Percentiles rank a stretch among this genome's conserved stretches.
phyloP scores from a whole-genome alignment of 805 yeast species.

The Kodamaea jinghongensis region DNA sequence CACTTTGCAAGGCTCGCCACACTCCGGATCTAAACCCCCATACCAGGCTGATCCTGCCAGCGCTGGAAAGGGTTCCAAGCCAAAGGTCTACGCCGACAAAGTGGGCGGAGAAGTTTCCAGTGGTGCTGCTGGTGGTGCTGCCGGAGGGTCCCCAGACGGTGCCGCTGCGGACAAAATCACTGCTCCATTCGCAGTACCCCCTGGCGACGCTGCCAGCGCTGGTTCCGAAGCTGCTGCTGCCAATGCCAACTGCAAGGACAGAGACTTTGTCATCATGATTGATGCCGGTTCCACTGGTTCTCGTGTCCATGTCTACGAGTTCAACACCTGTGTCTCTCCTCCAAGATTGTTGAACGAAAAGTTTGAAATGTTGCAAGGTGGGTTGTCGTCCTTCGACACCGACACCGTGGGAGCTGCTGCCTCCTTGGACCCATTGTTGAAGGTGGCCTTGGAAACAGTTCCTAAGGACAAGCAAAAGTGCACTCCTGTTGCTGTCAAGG shows the following conservation, averaged over 20 bases:
- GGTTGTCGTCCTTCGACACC: slow-evolving; percentile 79
- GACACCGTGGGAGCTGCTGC: slow-evolving; percentile 83
- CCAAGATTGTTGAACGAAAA: slow-evolving; percentile 78
- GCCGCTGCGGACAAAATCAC: not conserved
- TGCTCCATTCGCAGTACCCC: not conserved
- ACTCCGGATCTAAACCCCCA: slow-evolving; percentile 36
- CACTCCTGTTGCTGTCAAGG: slow-evolving; percentile 94
- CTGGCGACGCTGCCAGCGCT: slow-evolving; percentile 3
- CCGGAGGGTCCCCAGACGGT: slow-evolving; percentile 1
- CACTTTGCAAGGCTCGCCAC: slow-evolving; percentile 34
- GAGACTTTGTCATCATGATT: slow-evolving; percentile 84
- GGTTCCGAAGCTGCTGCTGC: slow-evolving; percentile 4
- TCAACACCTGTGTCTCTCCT: slow-evolving; percentile 81
- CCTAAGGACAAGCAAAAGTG: slow-evolving; percentile 74
- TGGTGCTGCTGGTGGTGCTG: slow-evolving; percentile 7
- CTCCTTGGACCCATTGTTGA: slow-evolving; percentile 81
- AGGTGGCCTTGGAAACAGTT: slow-evolving; percentile 70
- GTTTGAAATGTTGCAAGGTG: slow-evolving; percentile 89
- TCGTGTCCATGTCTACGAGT: slow-evolving; percentile 89
- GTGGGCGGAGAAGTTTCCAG: slow-evolving; percentile 14
- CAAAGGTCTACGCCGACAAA: slow-evolving; percentile 26
- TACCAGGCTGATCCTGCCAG: slow-evolving; percentile 20
- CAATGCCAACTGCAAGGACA: slow-evolving; percentile 25
- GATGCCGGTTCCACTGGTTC: slow-evolving; percentile 99
- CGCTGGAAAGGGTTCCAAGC: slow-evolving; percentile 10